These are phyloP conservation scores for Xerocomellus amylosporus DNA, from an alignment of 768 basidiomycete species.

Conservation along the genomic window DNA sequence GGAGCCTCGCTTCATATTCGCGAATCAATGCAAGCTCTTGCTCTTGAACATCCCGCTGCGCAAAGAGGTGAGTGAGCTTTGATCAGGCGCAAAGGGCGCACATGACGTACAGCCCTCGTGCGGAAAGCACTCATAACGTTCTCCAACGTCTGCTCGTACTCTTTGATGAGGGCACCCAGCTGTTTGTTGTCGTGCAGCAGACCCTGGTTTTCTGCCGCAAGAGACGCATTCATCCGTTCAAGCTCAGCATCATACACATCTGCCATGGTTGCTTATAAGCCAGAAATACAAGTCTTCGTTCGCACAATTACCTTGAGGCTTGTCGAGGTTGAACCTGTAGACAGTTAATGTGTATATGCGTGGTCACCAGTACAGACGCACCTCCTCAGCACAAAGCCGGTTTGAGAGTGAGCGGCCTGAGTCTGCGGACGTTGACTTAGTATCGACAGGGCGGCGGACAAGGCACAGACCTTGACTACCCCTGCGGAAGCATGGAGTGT, in stretches of 20 bases:
- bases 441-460: neutral
- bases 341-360: neutral
- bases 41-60: slow-evolving; percentile 87
- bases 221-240: slow-evolving; percentile 80
- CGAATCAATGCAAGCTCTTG: slow-evolving; percentile 86
- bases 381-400: slow-evolving; percentile 89
- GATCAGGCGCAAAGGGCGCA: neutral
- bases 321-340: slow-evolving; percentile 79
- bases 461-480: slow-evolving; percentile 69
- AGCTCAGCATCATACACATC: slow-evolving; percentile 90
- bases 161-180: slow-evolving; percentile 83
- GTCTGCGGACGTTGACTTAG: slow-evolving; percentile 42
- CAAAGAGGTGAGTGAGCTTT: neutral
- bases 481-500: slow-evolving; percentile 70
- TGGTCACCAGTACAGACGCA: slow-evolving; percentile 31
- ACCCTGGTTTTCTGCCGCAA: slow-evolving; percentile 77
- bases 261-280: slow-evolving; percentile 31
- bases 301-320: slow-evolving; percentile 61
- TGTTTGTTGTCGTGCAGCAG: slow-evolving; percentile 96
- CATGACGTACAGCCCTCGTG: slow-evolving; percentile 74
- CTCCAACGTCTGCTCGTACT: slow-evolving; percentile 96
- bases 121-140: slow-evolving; percentile 91
- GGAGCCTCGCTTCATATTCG: slow-evolving; percentile 86
- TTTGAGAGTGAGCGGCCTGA: slow-evolving; percentile 86
- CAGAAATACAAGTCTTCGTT: neutral